These are phyloP conservation scores for Nidula niveotomentosa DNA, from an alignment of 1,284 basidiomycete species.

Conservation along the genomic window DNA sequence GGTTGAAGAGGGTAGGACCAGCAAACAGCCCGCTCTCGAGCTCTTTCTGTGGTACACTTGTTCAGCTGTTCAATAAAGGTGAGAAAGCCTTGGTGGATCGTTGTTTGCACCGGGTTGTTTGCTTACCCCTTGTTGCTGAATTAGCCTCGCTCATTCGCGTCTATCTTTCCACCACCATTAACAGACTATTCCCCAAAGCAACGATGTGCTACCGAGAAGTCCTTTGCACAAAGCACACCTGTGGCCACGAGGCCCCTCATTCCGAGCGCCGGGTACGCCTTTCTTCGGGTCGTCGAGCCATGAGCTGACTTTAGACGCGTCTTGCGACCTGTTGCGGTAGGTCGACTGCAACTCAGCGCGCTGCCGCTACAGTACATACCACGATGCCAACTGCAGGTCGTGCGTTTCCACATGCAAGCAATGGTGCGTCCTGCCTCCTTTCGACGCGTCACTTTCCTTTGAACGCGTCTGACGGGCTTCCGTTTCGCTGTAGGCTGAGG, in stretches of 20 bases:
- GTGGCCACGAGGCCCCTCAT: constrained; percentile 32
- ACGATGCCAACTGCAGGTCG: constrained; percentile 26
- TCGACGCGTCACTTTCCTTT: too few species aligned
- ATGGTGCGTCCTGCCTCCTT: constrained; percentile 20
- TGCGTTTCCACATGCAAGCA: constrained; percentile 34
- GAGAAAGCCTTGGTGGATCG: too few species aligned
- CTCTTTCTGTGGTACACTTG: too few species aligned
- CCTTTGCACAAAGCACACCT: constrained; percentile 24
- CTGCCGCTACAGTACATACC: constrained; percentile 39
- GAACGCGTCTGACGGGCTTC: too few species aligned
- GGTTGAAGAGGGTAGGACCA: too few species aligned
- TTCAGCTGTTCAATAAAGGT: too few species aligned
- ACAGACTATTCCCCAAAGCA: not conserved
- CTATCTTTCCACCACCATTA: too few species aligned
- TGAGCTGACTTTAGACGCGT: not conserved
- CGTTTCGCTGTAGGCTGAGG: constrained; percentile 23
- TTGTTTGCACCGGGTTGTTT: too few species aligned
- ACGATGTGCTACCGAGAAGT: constrained; percentile 35
- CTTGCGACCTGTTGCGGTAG: constrained; percentile 19
- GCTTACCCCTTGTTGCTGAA: too few species aligned
- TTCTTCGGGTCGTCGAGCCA: constrained; percentile 8
- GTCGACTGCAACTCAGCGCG: constrained; percentile 33
- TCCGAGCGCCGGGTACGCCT: constrained; percentile 22
- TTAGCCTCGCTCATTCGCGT: too few species aligned
- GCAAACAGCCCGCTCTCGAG: too few species aligned